Base-by-base conservation (phyloP, 2,329 filamentous ascomycete species). In the Zasmidium angulare region DNA sequence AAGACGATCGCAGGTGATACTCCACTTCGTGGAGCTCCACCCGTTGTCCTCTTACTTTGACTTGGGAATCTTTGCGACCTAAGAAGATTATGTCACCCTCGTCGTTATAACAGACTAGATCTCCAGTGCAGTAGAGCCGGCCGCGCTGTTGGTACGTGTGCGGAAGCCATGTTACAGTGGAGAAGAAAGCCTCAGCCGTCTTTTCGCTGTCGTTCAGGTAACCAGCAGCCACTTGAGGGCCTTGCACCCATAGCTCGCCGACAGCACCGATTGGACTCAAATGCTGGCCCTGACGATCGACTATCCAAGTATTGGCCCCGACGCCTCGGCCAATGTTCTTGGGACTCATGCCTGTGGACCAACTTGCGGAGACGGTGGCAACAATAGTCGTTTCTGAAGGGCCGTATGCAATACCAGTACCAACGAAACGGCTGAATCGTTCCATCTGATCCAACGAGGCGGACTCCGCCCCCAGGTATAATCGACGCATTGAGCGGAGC, bases 231-330 rank as follows among this genome's bases (percentile, higher is more conserved):
- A 81, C 69, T 20, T 74, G 76, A 24, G 76, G 75, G 3, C 79
- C 78, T 63, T 80, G 77, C 1, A 82, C 59, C 0, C 80, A 64
- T 53, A 82, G 62, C 61, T 82, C 80, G 17, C 79, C 79, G 17
- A 79, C 70, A 21, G 74, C 74, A 6, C 80, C 80, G 4, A 50
- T 50, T 23, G 80, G 67, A 43, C 36, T 43, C 1, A 77, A 50
- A 1, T 73, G 59, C n/a, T 43, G 12, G n/a, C 36, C 36, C 4
- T 43, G 3, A 10, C 12, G 36, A 17, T 56, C 29, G 3, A 56
- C 47, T 12, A 56, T 26, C 54, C 54, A 56, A 12, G 24, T 43
- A n/a, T 10, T 21, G 17, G 51, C 54, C 11, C 29, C 54, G 20
- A 43, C 20, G 22, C 29, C 47, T 31, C 29, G 46, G 19, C 54